Percentiles rank a stretch among this genome's conserved stretches.
phyloP scores from a whole-genome alignment of 2,329 filamentous ascomycete genomes.

The Pseudocercospora pini-densiflorae region DNA sequence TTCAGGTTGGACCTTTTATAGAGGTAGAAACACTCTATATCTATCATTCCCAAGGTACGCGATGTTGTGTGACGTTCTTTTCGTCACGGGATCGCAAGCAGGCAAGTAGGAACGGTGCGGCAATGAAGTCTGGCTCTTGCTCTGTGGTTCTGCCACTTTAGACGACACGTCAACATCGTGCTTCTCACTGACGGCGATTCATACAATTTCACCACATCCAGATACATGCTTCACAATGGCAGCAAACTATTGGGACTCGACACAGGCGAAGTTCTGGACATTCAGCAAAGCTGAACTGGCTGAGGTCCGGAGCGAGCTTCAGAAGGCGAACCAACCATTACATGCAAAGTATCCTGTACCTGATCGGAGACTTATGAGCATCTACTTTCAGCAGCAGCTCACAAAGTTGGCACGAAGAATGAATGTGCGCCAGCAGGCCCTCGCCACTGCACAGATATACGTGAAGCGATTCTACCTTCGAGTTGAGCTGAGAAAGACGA shows the following conservation, averaged over 20 bases:
- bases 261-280: slow-evolving; percentile 87
- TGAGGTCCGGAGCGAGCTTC: slow-evolving; percentile 74
- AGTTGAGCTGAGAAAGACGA: slow-evolving; percentile 89
- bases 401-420: slow-evolving; percentile 83
- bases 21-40: too few species aligned
- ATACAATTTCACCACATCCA: not conserved
- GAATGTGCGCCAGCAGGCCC: slow-evolving; percentile 83
- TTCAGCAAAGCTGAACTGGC: slow-evolving; percentile 83
- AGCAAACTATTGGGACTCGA: slow-evolving; percentile 96
- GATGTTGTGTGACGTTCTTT: too few species aligned
- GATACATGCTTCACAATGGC: slow-evolving; percentile 65
- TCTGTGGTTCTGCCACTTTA: not conserved
- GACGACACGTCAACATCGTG: not conserved
- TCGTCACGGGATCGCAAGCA: not conserved
- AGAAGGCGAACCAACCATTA: slow-evolving; percentile 70
- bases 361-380: slow-evolving; percentile 79
- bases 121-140: not conserved
- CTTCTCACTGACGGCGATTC: not conserved
- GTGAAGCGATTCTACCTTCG: slow-evolving; percentile 91
- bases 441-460: slow-evolving; percentile 94
- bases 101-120: not conserved
- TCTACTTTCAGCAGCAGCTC: slow-evolving; percentile 90
- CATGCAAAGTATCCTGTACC: slow-evolving; percentile 82
- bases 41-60: too few species aligned
- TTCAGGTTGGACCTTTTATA: too few species aligned